These are phyloP conservation scores for Taiozyma sp. DNA, from an alignment of 1,139 yeast genomes.

Conservation along the genomic window DNA sequence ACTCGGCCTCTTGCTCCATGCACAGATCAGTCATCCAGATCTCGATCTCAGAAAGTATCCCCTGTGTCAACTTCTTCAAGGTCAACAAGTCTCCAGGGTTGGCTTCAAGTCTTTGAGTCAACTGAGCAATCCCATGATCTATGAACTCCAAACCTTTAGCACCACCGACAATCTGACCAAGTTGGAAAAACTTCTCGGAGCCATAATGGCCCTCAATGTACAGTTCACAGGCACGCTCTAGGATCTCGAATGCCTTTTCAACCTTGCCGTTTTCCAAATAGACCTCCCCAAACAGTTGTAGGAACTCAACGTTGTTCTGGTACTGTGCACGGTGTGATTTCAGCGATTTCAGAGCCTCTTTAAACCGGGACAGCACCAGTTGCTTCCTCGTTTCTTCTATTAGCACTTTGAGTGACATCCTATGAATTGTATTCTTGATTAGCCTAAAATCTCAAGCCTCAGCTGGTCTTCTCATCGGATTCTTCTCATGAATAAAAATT, in stretches of 20 bases:
- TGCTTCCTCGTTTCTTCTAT: constrained; percentile 31
- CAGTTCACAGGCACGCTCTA: constrained; percentile 58
- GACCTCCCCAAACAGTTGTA: constrained; percentile 65
- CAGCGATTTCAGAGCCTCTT: constrained; percentile 36
- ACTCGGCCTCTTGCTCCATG: constrained; percentile 88
- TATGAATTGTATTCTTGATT: too few species aligned
- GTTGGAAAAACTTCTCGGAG: constrained; percentile 77
- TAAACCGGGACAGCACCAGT: constrained; percentile 26
- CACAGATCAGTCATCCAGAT: constrained; percentile 99
- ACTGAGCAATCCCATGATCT: constrained; percentile 53
- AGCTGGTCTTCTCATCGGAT: too few species aligned
- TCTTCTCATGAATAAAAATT: too few species aligned
- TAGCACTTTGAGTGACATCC: constrained; percentile 1
- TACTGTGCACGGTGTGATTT: constrained; percentile 25
- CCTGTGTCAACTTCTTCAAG: constrained; percentile 54
- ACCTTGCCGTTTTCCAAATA: constrained; percentile 75
- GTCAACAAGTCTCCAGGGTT: constrained; percentile 22
- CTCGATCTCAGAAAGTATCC: constrained; percentile 82
- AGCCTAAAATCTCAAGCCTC: too few species aligned
- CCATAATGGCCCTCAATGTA: constrained; percentile 67
- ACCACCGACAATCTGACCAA: constrained; percentile 92
- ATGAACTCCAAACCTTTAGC: constrained; percentile 64
- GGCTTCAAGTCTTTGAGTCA: constrained; percentile 28
- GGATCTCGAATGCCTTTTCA: constrained; percentile 67
- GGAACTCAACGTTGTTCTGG: constrained; percentile 29